A percentile compares a stretch with the other conserved stretches of the same genome.
Conservation (phyloP, 2,329 filamentous ascomycete genomes). For the Sporothrix brasiliensis region DNA sequence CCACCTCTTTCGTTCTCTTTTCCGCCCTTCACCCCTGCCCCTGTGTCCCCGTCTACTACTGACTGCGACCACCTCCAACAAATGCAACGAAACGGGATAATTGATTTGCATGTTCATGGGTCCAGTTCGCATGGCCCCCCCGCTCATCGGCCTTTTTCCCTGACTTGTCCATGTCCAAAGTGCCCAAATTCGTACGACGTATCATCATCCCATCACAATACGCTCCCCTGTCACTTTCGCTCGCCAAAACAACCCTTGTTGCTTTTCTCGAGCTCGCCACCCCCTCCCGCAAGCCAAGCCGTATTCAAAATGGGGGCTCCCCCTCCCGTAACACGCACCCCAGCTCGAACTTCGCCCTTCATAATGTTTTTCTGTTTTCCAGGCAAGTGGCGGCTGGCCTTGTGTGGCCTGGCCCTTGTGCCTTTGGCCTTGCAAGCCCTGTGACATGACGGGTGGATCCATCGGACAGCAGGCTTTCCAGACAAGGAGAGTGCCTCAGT, state of each 20-base stretch:
- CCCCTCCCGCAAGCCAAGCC: neutral
- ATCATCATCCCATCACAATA: slow-evolving; percentile 21
- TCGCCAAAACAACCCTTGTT: neutral
- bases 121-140: slow-evolving; percentile 2
- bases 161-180: neutral
- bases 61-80: neutral
- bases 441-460: slow-evolving; percentile 22
- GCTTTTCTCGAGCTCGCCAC: slow-evolving; percentile 5
- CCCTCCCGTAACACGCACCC: neutral
- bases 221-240: neutral
- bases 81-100: slow-evolving; percentile 6
- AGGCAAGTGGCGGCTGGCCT: slow-evolving; percentile 33
- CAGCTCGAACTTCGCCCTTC: slow-evolving; percentile 13
- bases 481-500: neutral
- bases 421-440: slow-evolving; percentile 12
- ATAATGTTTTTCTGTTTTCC: neutral
- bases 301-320: too few species aligned
- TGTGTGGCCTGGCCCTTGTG: neutral
- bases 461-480: neutral
- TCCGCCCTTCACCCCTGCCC: slow-evolving; percentile 5
- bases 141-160: neutral
- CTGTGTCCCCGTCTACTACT: neutral
- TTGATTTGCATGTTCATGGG: slow-evolving; percentile 23
- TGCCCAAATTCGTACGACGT: slow-evolving; percentile 8
- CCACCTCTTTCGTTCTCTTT: slow-evolving; percentile 2